phyloP scores from a whole-genome alignment of 2,329 filamentous ascomycete genomes.

The Chlorencoelia australis region DNA sequence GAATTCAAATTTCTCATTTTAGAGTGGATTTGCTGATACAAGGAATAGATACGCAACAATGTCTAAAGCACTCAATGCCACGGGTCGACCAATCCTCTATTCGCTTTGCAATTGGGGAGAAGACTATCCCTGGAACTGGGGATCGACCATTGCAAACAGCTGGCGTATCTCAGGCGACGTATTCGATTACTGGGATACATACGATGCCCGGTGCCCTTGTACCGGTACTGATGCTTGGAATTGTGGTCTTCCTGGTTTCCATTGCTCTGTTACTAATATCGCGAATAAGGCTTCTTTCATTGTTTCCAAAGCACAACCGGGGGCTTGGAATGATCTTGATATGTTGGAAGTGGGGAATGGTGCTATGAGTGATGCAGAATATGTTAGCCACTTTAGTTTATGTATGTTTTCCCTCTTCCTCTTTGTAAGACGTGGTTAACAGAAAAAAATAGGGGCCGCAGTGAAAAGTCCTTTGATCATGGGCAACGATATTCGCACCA shows the following conservation, averaged over 20 bases:
- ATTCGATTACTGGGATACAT: slow-evolving; percentile 31
- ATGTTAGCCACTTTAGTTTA: slow-evolving; percentile 25
- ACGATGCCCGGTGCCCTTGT: slow-evolving; percentile 29
- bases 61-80: slow-evolving; percentile 28
- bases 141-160: slow-evolving; percentile 27
- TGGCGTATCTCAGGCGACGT: slow-evolving; percentile 32
- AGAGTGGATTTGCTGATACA: not conserved
- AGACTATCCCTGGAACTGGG: slow-evolving; percentile 34
- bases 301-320: slow-evolving; percentile 23
- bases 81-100: slow-evolving; percentile 30
- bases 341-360: slow-evolving; percentile 30
- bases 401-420: slow-evolving; percentile 12
- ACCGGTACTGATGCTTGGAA: slow-evolving; percentile 31
- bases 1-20: not conserved
- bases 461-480: slow-evolving; percentile 25
- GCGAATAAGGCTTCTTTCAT: slow-evolving; percentile 24
- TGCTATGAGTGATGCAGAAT: slow-evolving; percentile 29
- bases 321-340: slow-evolving; percentile 28
- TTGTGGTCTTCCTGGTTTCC: slow-evolving; percentile 22
- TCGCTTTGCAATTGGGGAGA: slow-evolving; percentile 39
- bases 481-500: slow-evolving; percentile 24
- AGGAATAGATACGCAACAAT: slow-evolving; percentile 26
- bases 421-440: not conserved
- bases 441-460: slow-evolving; percentile 17
- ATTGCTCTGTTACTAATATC: slow-evolving; percentile 25